These are phyloP conservation scores for Drechslerella dactyloides DNA, from an alignment of 2,329 filamentous ascomycete genomes.

Conservation along the genomic window DNA sequence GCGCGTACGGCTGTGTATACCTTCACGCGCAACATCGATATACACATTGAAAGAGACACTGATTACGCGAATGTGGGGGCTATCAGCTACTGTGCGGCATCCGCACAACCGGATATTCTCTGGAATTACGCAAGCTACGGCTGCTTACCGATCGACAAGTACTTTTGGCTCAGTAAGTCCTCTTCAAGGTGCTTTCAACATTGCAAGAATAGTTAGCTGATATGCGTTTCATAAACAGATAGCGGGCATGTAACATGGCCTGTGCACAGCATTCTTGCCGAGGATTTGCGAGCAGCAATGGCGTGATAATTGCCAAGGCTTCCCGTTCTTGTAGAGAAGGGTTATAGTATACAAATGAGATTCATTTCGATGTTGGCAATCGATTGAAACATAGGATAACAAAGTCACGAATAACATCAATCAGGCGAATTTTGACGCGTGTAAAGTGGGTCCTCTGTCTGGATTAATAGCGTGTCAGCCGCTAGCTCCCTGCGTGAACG, in stretches of 20 bases:
- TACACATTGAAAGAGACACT: too few species aligned
- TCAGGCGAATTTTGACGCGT: too few species aligned
- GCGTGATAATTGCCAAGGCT: constrained; percentile 12
- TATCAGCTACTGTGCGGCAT: constrained; percentile 18
- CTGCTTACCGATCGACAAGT: constrained; percentile 39
- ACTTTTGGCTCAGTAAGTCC: constrained; percentile 42
- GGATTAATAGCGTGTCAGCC: too few species aligned
- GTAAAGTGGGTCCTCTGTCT: too few species aligned
- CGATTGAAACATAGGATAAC: too few species aligned
- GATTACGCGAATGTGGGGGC: too few species aligned
- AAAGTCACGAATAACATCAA: too few species aligned
- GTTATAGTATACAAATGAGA: constrained; percentile 1
- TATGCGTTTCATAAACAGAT: constrained; percentile 10
- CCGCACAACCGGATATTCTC: constrained; percentile 26
- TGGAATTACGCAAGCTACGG: constrained; percentile 43
- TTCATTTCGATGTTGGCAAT: too few species aligned
- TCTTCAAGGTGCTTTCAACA: neutral
- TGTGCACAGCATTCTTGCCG: constrained; percentile 28
- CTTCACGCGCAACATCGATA: too few species aligned
- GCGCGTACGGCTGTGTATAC: too few species aligned
- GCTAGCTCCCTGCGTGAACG: too few species aligned
- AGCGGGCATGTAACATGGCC: constrained; percentile 29
- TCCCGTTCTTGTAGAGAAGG: too few species aligned
- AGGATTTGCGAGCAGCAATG: constrained; percentile 32
- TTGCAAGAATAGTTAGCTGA: neutral